Conservation (phyloP, 1,139 yeast genomes). For the Yamadazyma kanchanaburiensis region DNA sequence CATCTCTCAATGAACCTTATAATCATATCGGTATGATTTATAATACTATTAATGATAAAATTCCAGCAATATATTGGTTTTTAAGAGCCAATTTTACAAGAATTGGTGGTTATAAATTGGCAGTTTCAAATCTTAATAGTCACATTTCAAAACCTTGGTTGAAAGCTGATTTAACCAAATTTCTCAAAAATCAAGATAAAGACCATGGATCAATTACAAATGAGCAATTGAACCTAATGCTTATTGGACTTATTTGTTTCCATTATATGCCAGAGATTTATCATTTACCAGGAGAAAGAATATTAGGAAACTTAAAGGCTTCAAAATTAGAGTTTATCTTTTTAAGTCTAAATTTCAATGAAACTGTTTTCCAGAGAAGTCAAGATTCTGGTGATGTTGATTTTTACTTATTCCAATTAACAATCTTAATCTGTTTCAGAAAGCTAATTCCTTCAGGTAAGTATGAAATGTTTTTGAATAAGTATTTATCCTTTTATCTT, state of each 20-base stretch:
- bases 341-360: conserved; percentile 17
- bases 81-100: conserved; percentile 58
- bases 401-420: conserved; percentile 22
- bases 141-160: conserved; percentile 33
- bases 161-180: conserved; percentile 16
- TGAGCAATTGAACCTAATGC: conserved; percentile 18
- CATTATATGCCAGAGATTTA: conserved; percentile 27
- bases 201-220: conserved; percentile 6
- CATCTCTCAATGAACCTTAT: conserved; percentile 66
- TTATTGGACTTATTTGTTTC: conserved; percentile 28
- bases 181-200: conserved; percentile 1
- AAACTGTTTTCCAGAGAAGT: conserved; percentile 6
- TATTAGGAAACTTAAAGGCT: conserved; percentile 22
- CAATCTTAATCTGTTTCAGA: conserved; percentile 19
- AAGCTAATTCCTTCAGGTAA: conserved; percentile 14
- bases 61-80: conserved; percentile 43
- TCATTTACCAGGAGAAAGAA: conserved; percentile 17
- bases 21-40: conserved; percentile 63
- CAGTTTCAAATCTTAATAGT: conserved; percentile 35
- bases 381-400: conserved; percentile 3
- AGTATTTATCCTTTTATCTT: conserved; percentile 27
- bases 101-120: conserved; percentile 41
- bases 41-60: conserved; percentile 32
- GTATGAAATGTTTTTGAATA: conserved; percentile 21
- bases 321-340: conserved; percentile 26